phyloP scores from a whole-genome alignment of 2,329 filamentous ascomycete genomes.

The Aspergillus sp. region DNA sequence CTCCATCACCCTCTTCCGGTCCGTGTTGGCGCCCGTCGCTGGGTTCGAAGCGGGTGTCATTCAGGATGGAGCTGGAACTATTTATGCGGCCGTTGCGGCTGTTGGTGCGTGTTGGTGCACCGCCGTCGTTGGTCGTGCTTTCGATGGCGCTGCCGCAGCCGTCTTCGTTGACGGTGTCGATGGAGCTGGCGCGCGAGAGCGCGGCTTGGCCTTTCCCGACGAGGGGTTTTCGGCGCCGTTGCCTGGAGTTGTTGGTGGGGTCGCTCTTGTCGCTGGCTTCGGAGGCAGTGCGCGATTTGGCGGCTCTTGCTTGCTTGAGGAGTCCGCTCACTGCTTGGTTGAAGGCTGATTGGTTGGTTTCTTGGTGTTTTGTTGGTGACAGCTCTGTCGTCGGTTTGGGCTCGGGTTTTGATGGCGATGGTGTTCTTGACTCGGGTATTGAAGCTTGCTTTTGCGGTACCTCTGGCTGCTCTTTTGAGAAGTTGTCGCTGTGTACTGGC shows the following conservation, averaged over 20 bases:
- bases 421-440: slow-evolving; percentile 14
- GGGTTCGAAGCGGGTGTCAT: slow-evolving; percentile 24
- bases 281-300: slow-evolving; percentile 19
- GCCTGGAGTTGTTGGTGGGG: slow-evolving; percentile 12
- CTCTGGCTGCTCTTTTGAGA: slow-evolving; percentile 10
- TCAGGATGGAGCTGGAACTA: slow-evolving; percentile 25
- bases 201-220: slow-evolving; percentile 29
- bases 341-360: slow-evolving; percentile 16
- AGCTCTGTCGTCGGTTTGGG: slow-evolving; percentile 5
- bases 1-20: slow-evolving; percentile 18
- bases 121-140: slow-evolving; percentile 14
- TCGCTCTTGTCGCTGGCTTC: slow-evolving; percentile 12
- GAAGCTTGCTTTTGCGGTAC: slow-evolving; percentile 9
- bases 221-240: slow-evolving; percentile 24
- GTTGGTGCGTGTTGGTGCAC: slow-evolving; percentile 13
- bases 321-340: slow-evolving; percentile 33
- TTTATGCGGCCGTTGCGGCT: slow-evolving; percentile 16
- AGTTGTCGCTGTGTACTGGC: slow-evolving; percentile 10
- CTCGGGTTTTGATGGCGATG: slow-evolving; percentile 11
- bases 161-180: slow-evolving; percentile 40
- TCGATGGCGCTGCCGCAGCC: slow-evolving; percentile 30
- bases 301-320: slow-evolving; percentile 30
- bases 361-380: slow-evolving; percentile 10
- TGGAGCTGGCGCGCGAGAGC: slow-evolving; percentile 39
- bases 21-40: slow-evolving; percentile 13